Evolutionary conservation across 345 rosid genomes (phyloP).

Genomic region (Moringa oleifera): DNA sequence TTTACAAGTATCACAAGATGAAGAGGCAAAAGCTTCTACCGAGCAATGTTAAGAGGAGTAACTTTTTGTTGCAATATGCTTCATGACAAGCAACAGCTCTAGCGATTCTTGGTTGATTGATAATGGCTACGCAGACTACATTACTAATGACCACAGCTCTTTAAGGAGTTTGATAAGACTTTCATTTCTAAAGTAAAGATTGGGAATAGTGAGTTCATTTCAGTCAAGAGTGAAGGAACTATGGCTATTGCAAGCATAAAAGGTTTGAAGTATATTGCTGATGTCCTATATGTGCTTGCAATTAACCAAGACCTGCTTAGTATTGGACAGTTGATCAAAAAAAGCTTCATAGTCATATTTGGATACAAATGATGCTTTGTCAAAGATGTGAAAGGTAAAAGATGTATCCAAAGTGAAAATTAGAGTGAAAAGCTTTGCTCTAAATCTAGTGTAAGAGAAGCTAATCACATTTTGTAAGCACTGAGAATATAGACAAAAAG

Average conservation of each 20-base stretch:
- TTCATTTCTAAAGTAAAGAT: not conserved
- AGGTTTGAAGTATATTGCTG: not conserved
- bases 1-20: slow-evolving; percentile 2
- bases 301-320: slow-evolving; percentile 3
- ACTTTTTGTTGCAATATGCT: not conserved
- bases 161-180: not conserved
- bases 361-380: too few species aligned
- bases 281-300: slow-evolving; percentile 3
- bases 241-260: not conserved
- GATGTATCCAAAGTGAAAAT: too few species aligned
- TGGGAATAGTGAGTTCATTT: not conserved
- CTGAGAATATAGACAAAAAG: too few species aligned
- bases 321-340: not conserved
- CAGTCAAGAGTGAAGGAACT: not conserved
- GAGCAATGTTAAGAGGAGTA: not conserved
- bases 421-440: too few species aligned
- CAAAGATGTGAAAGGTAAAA: too few species aligned
- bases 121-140: slow-evolving; percentile 1
- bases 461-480: too few species aligned
- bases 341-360: not conserved
- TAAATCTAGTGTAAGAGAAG: too few species aligned
- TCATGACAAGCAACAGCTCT: not conserved
- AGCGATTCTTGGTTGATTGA: not conserved
- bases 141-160: not conserved
- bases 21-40: slow-evolving; percentile 4